Percentiles rank a stretch among this genome's conserved stretches.
phyloP scores from a whole-genome alignment of 2,329 filamentous ascomycete species.

The Botrytis pseudocinerea region DNA sequence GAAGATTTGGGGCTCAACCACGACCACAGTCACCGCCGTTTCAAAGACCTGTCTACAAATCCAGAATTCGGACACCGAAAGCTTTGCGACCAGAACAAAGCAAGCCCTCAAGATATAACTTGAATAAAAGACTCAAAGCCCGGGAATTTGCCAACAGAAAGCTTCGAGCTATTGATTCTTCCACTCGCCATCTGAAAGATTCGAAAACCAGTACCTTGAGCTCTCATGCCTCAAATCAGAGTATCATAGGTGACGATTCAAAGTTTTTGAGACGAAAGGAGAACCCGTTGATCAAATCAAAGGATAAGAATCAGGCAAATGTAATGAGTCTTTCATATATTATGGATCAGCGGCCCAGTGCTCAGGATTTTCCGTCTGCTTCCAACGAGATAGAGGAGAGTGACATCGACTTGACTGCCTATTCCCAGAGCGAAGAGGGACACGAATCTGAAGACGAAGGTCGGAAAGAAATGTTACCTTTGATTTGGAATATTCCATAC shows the following conservation, averaged over 20 bases:
- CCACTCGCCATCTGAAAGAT: too few relatives aligned
- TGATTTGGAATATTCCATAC: not conserved
- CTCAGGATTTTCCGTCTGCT: not conserved
- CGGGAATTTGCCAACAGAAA: not conserved
- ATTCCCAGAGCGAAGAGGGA: not conserved
- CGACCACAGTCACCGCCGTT: not conserved
- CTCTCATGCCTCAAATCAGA: not conserved
- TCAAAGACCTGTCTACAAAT: not conserved
- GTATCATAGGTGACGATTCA: too few relatives aligned
- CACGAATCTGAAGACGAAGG: not conserved
- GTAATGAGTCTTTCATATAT: slow-evolving; percentile 7
- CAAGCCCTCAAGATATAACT: not conserved
- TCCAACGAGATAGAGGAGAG: not conserved
- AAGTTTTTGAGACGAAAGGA: not conserved
- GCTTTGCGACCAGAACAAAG: not conserved
- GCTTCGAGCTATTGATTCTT: not conserved
- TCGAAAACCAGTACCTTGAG: not conserved
- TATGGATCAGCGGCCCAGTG: not conserved
- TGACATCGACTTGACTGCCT: not conserved
- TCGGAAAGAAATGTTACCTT: not conserved
- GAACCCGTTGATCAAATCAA: not conserved
- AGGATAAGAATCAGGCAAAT: not conserved
- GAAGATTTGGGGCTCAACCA: not conserved
- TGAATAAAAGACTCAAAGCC: not conserved
- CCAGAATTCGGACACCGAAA: too few relatives aligned